Conservation (phyloP, 2,329 filamentous ascomycete species). For the Bipolaris oryzae region DNA sequence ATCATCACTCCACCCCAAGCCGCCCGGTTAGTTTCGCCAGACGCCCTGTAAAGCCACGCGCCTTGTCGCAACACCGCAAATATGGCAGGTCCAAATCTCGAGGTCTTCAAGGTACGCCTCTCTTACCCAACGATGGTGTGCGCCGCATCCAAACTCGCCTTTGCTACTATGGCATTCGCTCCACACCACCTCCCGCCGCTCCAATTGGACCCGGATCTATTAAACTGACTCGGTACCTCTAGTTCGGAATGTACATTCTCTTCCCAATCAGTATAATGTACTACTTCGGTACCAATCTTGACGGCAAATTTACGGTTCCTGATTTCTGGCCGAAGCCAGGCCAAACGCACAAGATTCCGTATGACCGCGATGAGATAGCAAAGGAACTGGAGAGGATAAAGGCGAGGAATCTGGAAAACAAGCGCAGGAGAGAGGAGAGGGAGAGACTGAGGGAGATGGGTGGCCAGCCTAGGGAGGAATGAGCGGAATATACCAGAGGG, state of each 20-base stretch:
- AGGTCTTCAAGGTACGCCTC: conserved; percentile 82
- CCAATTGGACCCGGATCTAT: background rate
- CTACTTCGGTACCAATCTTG: conserved; percentile 98
- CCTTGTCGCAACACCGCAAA: conserved; percentile 33
- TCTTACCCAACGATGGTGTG: background rate
- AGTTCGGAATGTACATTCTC: conserved; percentile 99
- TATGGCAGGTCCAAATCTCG: conserved; percentile 86
- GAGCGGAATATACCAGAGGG: background rate
- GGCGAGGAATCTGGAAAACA: conserved; percentile 53
- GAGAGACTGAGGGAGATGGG: conserved; percentile 36
- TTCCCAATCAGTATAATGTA: conserved; percentile 99
- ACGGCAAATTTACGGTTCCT: conserved; percentile 79
- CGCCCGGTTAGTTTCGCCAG: background rate
- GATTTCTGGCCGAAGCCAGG: conserved; percentile 92
- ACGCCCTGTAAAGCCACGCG: background rate
- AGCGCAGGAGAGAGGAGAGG: conserved; percentile 55
- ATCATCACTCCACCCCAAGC: conserved; percentile 11
- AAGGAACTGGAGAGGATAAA: conserved; percentile 77
- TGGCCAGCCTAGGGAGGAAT: conserved; percentile 22
- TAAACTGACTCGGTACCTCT: background rate
- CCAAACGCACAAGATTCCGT: conserved; percentile 76
- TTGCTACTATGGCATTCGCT: background rate
- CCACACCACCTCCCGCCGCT: background rate
- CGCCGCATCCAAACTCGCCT: background rate
- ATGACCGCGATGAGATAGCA: conserved; percentile 80